Base-by-base conservation (phyloP, 2,329 filamentous ascomycete genomes). In the Aspergillus sp. region DNA sequence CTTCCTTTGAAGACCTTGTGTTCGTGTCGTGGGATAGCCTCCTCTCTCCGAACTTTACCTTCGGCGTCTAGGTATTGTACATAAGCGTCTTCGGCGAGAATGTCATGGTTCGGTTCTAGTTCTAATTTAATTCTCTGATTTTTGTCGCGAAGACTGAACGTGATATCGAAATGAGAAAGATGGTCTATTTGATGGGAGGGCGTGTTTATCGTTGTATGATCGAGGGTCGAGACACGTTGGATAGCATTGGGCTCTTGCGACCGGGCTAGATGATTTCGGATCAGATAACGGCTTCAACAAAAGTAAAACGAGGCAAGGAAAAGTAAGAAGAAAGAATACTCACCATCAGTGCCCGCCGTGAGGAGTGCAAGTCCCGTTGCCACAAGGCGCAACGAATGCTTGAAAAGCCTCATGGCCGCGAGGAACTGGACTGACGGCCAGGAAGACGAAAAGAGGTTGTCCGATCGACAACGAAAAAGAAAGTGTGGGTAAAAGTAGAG, bases 41-140 rank as follows among this genome's bases (percentile, higher is more conserved):
- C 90, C n/a, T 84, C 80, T 22, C 80, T 78, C 54, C 77, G 80
- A 42, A 96, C 77, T 52, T 83, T 81, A 55, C 95, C 95, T 73
- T 96, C 87, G 11, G 82, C 73, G 56, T 83, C 87, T 47, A 96
- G 75, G 71, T 92, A 89, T 45, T 88, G 85, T 52, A 99, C 81
- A 54, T 84, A 85, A 9, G 93, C 90, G 67, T 89, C 87, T 16
- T 92, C 84, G 56, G 89, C 85, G 50, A 99, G 82, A 59, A 98
- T 87, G 76, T 98, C 91, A 78, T 96, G 87, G 73, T 98, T 98
- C 4, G 95, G 95, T 73, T 95, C 88, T 52, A 99, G 84, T 57
- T 85, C 84, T 55, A 99, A 84, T 65, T 92, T 91, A 69, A 98
- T 82, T 66, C 87, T 85, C 64, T 92, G 84, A 61, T 84, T 79